A percentile compares a stretch with the other conserved stretches of the same genome.
Evolutionary conservation across 75 land plant genomes (phyloP).

Genomic region (Cunninghamia lanceolata): DNA sequence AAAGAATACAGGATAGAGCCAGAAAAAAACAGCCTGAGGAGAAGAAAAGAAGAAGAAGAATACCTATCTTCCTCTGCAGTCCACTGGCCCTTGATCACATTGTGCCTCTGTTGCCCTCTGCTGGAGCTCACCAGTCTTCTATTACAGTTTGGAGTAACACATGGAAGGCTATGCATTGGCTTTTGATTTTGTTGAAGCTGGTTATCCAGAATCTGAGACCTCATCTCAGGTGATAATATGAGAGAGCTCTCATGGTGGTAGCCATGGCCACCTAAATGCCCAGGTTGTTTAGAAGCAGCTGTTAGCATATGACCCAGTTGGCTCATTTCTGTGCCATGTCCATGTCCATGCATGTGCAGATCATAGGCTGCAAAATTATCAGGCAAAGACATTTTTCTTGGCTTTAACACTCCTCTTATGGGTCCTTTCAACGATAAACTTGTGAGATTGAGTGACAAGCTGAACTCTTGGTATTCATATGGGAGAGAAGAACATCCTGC

Average conservation of each 20-base stretch:
- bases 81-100: slow-evolving; percentile 26
- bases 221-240: neutral
- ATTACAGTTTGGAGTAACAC: too few relatives aligned
- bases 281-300: neutral
- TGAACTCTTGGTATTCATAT: too few relatives aligned
- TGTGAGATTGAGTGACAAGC: neutral
- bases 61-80: too few relatives aligned
- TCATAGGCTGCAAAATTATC: neutral
- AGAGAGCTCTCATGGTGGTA: neutral
- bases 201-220: neutral
- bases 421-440: neutral
- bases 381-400: neutral
- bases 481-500: neutral
- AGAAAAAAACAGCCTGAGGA: too few relatives aligned
- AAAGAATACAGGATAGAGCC: too few relatives aligned
- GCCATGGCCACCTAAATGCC: neutral
- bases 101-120: slow-evolving; percentile 15
- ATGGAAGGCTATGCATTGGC: neutral
- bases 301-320: too few relatives aligned
- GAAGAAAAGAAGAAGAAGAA: too few relatives aligned
- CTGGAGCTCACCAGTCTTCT: neutral
- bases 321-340: neutral
- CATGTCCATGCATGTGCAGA: neutral
- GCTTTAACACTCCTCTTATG: neutral
- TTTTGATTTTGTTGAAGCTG: slow-evolving; percentile 1